These are phyloP conservation scores for Ramichloridium luteum DNA, from an alignment of 2,329 filamentous ascomycete species.

Conservation along the genomic window DNA sequence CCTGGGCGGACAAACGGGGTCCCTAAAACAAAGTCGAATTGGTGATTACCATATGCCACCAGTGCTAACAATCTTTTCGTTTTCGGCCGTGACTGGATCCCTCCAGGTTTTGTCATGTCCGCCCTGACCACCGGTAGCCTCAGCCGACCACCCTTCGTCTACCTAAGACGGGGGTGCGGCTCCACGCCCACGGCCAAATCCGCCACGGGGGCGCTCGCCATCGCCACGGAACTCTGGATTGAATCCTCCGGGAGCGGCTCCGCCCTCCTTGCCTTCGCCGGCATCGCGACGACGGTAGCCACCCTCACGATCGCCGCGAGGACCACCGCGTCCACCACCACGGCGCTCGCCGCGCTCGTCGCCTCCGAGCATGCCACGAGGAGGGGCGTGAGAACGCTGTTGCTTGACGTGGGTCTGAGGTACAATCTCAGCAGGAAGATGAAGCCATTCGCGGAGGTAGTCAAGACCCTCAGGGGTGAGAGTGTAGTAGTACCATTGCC, in stretches of 20 bases:
- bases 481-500: conserved; percentile 99
- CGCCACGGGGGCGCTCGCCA: conserved; percentile 31
- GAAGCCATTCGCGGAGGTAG: conserved; percentile 99
- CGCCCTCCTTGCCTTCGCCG: conserved; percentile 65
- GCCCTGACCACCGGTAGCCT: conserved; percentile 4
- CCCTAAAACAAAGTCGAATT: no score
- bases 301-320: conserved; percentile 64
- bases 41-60: no score
- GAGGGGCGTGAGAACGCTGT: conserved; percentile 95
- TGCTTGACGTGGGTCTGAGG: conserved; percentile 99
- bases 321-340: conserved; percentile 63
- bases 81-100: no score
- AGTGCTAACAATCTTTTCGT: no score
- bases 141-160: conserved; percentile 6
- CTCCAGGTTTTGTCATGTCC: conserved; percentile 3
- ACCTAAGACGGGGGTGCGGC: conserved; percentile 43
- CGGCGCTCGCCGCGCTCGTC: conserved; percentile 67
- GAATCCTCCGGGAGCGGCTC: conserved; percentile 73
- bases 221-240: conserved; percentile 59
- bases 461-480: conserved; percentile 98
- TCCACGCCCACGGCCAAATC: conserved; percentile 57
- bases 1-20: no score
- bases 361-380: conserved; percentile 92
- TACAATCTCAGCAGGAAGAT: conserved; percentile 98
- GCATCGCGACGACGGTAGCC: conserved; percentile 33